Evolutionary conservation across 73 alveolate genomes (phyloP), one percentile per base, ranked within the genome.

Genomic region (Uronychia binucleata): DNA sequence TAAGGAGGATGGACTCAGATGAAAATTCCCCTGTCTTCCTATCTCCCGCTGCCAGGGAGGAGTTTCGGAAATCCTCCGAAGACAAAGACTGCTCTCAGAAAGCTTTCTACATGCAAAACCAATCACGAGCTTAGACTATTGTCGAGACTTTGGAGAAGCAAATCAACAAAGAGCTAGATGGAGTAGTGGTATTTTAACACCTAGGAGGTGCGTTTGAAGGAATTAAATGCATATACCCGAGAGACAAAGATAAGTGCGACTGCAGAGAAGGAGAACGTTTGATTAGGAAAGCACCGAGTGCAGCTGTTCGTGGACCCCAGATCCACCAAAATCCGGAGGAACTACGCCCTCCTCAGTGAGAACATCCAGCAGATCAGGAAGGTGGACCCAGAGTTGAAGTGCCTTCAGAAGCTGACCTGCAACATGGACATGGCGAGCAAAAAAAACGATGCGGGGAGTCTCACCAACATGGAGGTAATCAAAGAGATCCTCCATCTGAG

Each of bases 281-380:
- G 59, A 58, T 57, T 78, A 33, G 58, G 34, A 27, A 85, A 81
- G 85, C 84, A 81, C 28, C 59, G 87, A 28, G 77, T 85, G 28
- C 79, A 90, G 79, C 81, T 85, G 59, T 85, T 74, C 78, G 90
- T 90, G 1, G 95, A 90, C 59, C 95, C 95, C 1, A 79, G 95
- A 58, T 67, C 88, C 1, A 67, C 77, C 26, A 79, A 75, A 74
- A 74, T 90, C 29, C 59, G 95, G 75, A 46, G 80, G 32, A 90
- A 80, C 76, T 83, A 84, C 31, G 29, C 75, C 25, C 86, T 90
- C 0, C 26, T 79, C 28, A 75, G 85, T 67, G 26, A 59, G 28
- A 75, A 80, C 57, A 34, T 89, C 32, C 32, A 76, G 26, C 74
- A 89, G 25, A 89, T 84, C n/a, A 77, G 75, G 59, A 77, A 79